Evolutionary conservation across 805 yeast species (phyloP), one percentile per base, ranked within the genome.

Genomic region (Zygoascus bituminiphila): DNA sequence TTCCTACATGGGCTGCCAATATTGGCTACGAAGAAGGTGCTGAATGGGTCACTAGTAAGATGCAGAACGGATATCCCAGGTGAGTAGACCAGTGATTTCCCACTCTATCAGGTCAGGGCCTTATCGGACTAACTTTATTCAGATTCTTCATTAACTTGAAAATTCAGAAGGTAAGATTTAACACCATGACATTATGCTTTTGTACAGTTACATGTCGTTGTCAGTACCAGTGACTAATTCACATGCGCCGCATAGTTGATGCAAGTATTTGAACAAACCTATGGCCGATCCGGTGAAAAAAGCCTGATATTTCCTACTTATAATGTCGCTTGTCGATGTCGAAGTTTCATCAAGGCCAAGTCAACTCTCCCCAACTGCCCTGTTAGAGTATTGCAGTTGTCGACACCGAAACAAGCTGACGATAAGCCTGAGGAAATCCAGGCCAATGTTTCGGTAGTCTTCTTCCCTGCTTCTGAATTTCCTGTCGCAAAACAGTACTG

Each of bases 1-100:
- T 91, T 29, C 98, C 98, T 6, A 85, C 96, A 0, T 93, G 98
- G 98, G 84, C 79, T 44, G 88, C 95, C 41, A 87, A 84, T 3
- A 84, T 93, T 1, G 96, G 88, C 2, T 93, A 93, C 60, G 96
- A 88, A 62, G 93, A 86, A 64, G 95, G 96, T 17, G 82, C 85
- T 58, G 81, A 76, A 19, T 81, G 88, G 84, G 87, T 88, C 3
- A 81, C 82, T 15, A 67, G 71, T 42, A 78, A 79, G 62, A 84
- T 91, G 88, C 72, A 73, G 44, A 78, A 89, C 4, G 98, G 97
- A 1, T 91, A 91, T 65, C 97, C 98, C 1, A 70, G 98, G 55
- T 84, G 82, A 59, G 84, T 81, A 65, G 76, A 19, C 7, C 23
- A 24, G 12, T 19, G 29, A 40, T 36, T 36, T 36, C 22, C 15